Conservation (phyloP, 495 filamentous ascomycete genomes). For the Halenospora varia region DNA sequence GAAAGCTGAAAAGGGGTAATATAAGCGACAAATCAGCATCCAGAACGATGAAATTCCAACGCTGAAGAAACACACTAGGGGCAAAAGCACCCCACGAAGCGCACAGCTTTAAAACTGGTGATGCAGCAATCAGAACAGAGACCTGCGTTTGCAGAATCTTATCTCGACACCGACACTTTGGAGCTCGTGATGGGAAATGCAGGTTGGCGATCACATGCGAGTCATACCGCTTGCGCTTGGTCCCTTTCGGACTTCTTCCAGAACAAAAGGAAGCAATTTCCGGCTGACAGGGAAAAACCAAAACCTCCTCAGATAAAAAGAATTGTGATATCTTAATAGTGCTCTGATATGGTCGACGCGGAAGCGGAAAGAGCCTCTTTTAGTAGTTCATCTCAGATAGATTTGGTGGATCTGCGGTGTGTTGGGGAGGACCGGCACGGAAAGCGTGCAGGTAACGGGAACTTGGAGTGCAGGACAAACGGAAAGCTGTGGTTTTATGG, state of each 20-base stretch:
- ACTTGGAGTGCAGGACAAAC: not conserved
- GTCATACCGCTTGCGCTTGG: conserved; percentile 3
- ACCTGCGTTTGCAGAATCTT: not conserved
- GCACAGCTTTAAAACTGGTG: not conserved
- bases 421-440: too few relatives aligned
- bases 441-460: not conserved
- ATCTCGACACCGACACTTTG: not conserved
- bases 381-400: not conserved
- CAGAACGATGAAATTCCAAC: not conserved
- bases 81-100: not conserved
- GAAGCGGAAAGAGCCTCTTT: not conserved
- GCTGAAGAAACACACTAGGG: not conserved
- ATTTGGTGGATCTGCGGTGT: not conserved
- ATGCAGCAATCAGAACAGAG: not conserved
- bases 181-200: not conserved
- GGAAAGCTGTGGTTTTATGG: not conserved
- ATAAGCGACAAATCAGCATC: not conserved
- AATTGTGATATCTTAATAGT: not conserved
- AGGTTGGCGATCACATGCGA: conserved; percentile 14
- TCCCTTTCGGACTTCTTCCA: not conserved
- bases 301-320: not conserved
- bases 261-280: conserved; percentile 3
- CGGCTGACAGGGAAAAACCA: not conserved
- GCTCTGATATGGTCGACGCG: not conserved
- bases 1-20: not conserved